Base-by-base conservation (phyloP, 306 rosid species). In the Canavalia ensiformis region DNA sequence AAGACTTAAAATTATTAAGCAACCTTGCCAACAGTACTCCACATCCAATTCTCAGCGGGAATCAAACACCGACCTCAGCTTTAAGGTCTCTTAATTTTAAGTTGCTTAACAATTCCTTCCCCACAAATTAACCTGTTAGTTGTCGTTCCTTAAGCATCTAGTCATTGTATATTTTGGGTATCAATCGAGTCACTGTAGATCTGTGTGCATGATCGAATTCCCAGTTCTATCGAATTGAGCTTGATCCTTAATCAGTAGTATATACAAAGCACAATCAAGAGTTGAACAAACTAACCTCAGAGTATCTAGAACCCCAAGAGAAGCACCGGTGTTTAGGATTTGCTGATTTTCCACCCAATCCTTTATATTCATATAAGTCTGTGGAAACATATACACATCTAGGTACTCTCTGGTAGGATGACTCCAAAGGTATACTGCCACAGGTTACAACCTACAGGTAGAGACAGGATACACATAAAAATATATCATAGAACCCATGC, bases 381-480 rank as follows among this genome's bases (percentile, higher is more conserved):
- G 99, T 85, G 39, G 97, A 93, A 81, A 93, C 90, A 70, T 93
- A 93, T 1, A 93, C 97, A 60, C 99, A 96, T 88, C 99, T 89
- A 12, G 94, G 71, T 54, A 90, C 83, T 76, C 90, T 90, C 79
- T 93, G 99, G 89, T 96, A 96, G 47, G 99, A 93, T 10, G 98
- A 89, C 84, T 96, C 99, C 88, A 96, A 74, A 70, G 99, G 97
- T 85, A 96, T 96, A 79, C 99, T 96, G 77, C 99, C 98, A 72
- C 99, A 96, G 31, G 99, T 96, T 72, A 96, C 99, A 76, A 96
- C 97, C 99, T 96, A 83, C 90, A 86, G 8, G 76, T 77, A 82
- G 82, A 50, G 77, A 50, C 13, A 81, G 8, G 35, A 64, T 33
- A 72, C 35, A 68, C 63, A 63, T 84, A 50, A 74, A 65, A 30